Base-by-base conservation (phyloP, 257 asterid species). In the Plantago ovata region DNA sequence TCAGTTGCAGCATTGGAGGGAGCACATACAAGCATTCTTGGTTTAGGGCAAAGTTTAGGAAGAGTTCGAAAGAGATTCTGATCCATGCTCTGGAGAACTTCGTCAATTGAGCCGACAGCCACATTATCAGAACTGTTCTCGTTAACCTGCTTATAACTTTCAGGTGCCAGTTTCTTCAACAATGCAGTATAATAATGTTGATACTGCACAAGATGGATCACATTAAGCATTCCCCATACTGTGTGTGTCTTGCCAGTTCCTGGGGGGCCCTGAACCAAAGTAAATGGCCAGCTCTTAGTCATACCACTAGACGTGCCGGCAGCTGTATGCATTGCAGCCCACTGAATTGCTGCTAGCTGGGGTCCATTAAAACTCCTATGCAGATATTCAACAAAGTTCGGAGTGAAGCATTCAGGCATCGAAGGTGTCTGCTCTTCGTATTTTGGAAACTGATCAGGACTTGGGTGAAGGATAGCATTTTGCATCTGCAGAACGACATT, bases 1-100 rank as follows among this genome's bases (percentile, higher is more conserved):
- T 93, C 99, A 44, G 99, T 93, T 38, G 99, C 99, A 38, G 99
- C 96, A 78, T 93, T 93, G 38, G 99, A 93, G 59, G 99, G 99
- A 64, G 99, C 99, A 72, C 99, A 93, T 18, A 93, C 99, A 13
- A 93, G 99, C 99, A 93, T 93, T 73, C 97, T 82, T 49, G 99
- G 99, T 73, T 93, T 93, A 6, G 99, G 99, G 69, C 99, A 93
- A 23, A 93, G 89, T 76, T 89, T 93, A 3, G 99, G 99, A 68
- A 93, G 96, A 44, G 96, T 93, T 55, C 99, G 86, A 61, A 82
- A 86, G 41, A 93, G 95, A 77, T 86, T 89, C 71, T 89, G 97
- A 81, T 93, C 97, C 99, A 93, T 93, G 77, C 85, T 89, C 69
- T 86, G 99, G 60, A 93, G 85, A 60, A 93, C 96, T 78, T 93